A percentile compares a stretch with the other conserved stretches of the same genome.
Conservation (phyloP, 2,329 filamentous ascomycete genomes). For the Pyrenochaeta sp. region DNA sequence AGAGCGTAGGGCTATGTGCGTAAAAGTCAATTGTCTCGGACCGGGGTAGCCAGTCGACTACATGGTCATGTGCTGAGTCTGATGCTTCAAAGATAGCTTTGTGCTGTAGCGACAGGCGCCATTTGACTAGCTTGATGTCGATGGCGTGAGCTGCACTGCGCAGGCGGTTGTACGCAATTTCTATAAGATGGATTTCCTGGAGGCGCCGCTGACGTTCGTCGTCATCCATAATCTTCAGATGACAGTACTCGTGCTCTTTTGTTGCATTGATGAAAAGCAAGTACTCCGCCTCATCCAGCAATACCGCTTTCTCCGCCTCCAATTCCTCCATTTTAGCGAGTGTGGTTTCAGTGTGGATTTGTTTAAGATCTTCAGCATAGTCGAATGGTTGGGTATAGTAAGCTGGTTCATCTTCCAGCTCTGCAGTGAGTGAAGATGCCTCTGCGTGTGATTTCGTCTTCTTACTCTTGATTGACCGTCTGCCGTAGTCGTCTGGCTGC, state of each 20-base stretch:
- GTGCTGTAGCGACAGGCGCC: constrained; percentile 28
- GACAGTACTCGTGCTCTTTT: constrained; percentile 34
- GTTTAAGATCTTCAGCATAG: constrained; percentile 27
- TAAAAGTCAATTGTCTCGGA: constrained; percentile 5
- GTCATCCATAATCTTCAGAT: constrained; percentile 10
- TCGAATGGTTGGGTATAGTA: constrained; percentile 32
- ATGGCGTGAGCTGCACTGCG: constrained; percentile 24
- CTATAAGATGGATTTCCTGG: constrained; percentile 30
- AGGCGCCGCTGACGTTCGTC: constrained; percentile 26
- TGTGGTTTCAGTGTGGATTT: constrained; percentile 21
- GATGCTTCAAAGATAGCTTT: constrained; percentile 21
- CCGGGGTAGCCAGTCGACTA: constrained; percentile 22
- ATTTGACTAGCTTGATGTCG: constrained; percentile 23
- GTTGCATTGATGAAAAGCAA: constrained; percentile 23
- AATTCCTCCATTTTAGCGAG: constrained; percentile 16
- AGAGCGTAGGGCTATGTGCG: constrained; percentile 21
- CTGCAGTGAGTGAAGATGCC: neutral
- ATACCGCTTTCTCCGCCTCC: constrained; percentile 16
- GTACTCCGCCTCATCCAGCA: constrained; percentile 33
- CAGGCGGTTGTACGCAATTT: constrained; percentile 25
- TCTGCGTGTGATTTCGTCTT: neutral
- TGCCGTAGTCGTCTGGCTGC: constrained; percentile 16
- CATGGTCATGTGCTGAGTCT: neutral
- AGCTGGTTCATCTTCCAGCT: constrained; percentile 10
- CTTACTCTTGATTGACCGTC: neutral